These are phyloP conservation scores for Suillus brevipes DNA, from an alignment of 768 basidiomycete species.

Conservation along the genomic window DNA sequence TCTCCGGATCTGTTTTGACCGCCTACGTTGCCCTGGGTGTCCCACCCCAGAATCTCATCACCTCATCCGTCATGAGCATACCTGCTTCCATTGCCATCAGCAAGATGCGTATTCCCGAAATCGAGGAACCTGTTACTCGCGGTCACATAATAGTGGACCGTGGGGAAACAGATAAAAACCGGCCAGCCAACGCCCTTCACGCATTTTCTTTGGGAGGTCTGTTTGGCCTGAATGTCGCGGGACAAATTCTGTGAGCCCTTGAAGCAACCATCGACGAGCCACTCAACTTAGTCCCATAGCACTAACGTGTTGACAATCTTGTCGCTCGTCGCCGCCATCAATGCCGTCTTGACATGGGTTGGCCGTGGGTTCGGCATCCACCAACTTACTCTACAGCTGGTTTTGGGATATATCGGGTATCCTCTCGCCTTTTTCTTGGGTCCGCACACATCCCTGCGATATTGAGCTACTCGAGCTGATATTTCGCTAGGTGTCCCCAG, in stretches of 20 bases:
- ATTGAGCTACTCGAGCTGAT: slow-evolving; percentile 7
- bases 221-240: slow-evolving; percentile 84
- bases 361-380: slow-evolving; percentile 84
- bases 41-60: slow-evolving; percentile 76
- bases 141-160: slow-evolving; percentile 80
- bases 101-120: slow-evolving; percentile 83
- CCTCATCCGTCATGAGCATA: slow-evolving; percentile 92
- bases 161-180: slow-evolving; percentile 56
- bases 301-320: slow-evolving; percentile 85
- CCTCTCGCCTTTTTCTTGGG: slow-evolving; percentile 79
- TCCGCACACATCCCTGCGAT: slow-evolving; percentile 13
- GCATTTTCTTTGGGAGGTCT: slow-evolving; percentile 85
- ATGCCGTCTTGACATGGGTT: slow-evolving; percentile 87
- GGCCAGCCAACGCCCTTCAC: slow-evolving; percentile 79
- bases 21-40: slow-evolving; percentile 83
- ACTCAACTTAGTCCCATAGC: slow-evolving; percentile 35
- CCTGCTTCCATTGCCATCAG: slow-evolving; percentile 92
- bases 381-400: slow-evolving; percentile 77
- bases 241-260: slow-evolving; percentile 72
- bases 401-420: slow-evolving; percentile 87
- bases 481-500: slow-evolving; percentile 62
- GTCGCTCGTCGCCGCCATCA: slow-evolving; percentile 77
- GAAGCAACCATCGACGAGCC: slow-evolving; percentile 2
- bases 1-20: slow-evolving; percentile 85
- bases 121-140: slow-evolving; percentile 83